phyloP scores from a whole-genome alignment of 306 rosid genomes.

The Citrullus colocynthis region DNA sequence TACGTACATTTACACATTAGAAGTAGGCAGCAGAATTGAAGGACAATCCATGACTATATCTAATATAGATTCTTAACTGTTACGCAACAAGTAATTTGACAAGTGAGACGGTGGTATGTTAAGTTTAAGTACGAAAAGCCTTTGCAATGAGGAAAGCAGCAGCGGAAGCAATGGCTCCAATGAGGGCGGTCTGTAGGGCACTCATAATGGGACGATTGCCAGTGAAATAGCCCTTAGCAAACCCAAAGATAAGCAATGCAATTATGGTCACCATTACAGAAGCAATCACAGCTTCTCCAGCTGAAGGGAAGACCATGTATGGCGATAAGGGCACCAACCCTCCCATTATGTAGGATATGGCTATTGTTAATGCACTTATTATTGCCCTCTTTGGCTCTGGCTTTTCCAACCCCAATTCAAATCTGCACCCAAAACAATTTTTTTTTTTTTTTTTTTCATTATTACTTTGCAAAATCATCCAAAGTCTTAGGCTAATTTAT shows the following conservation, averaged over 20 bases:
- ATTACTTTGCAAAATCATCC: not conserved
- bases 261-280: constrained; percentile 52
- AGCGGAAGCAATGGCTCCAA: constrained; percentile 82
- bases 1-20: too few species aligned
- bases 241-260: constrained; percentile 68
- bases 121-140: constrained; percentile 23
- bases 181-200: constrained; percentile 68
- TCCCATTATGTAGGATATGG: constrained; percentile 56
- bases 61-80: too few species aligned
- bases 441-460: not conserved
- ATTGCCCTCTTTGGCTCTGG: constrained; percentile 92
- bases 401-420: constrained; percentile 81
- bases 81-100: too few species aligned
- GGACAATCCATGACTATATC: too few species aligned
- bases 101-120: too few species aligned
- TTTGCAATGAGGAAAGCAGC: constrained; percentile 79
- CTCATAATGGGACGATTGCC: constrained; percentile 59
- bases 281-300: constrained; percentile 45
- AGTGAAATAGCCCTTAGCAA: constrained; percentile 72
- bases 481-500: too few species aligned
- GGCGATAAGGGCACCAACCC: constrained; percentile 70
- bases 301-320: constrained; percentile 47
- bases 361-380: constrained; percentile 76
- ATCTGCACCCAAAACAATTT: constrained; percentile 24
- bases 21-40: too few species aligned